A percentile compares a stretch with the other conserved stretches of the same genome.
These are phyloP conservation scores for Solanum lignicaule DNA, from an alignment of 257 asterid species.

Conservation along the genomic window DNA sequence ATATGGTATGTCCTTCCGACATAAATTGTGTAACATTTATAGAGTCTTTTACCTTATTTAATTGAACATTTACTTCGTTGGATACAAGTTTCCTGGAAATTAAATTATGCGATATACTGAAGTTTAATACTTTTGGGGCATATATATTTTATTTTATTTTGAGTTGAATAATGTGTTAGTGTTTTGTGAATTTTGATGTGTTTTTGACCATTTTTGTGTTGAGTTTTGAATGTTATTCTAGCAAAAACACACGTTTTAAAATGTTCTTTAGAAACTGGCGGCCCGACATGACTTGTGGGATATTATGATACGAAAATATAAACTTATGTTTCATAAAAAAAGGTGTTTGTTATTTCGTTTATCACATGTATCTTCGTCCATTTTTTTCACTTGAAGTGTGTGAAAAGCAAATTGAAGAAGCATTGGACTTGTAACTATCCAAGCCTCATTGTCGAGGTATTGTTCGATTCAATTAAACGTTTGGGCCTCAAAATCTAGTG, in stretches of 20 bases:
- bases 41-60: background rate
- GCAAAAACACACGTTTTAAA: background rate
- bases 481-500: background rate
- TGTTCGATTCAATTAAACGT: background rate
- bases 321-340: no score
- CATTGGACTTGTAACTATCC: background rate
- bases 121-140: background rate
- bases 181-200: background rate
- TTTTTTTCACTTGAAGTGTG: background rate
- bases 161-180: background rate
- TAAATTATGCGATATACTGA: background rate
- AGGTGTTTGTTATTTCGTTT: no score
- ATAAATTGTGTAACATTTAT: background rate
- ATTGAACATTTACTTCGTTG: background rate
- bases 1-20: background rate
- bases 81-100: accelerated
- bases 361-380: no score
- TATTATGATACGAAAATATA: no score
- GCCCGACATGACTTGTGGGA: background rate
- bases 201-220: background rate
- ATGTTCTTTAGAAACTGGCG: background rate
- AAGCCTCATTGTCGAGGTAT: background rate
- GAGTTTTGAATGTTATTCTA: background rate
- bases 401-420: background rate
- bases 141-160: no score